Conservation (phyloP, 148 eudicot species). For the Rhododendron ferrugineum region DNA sequence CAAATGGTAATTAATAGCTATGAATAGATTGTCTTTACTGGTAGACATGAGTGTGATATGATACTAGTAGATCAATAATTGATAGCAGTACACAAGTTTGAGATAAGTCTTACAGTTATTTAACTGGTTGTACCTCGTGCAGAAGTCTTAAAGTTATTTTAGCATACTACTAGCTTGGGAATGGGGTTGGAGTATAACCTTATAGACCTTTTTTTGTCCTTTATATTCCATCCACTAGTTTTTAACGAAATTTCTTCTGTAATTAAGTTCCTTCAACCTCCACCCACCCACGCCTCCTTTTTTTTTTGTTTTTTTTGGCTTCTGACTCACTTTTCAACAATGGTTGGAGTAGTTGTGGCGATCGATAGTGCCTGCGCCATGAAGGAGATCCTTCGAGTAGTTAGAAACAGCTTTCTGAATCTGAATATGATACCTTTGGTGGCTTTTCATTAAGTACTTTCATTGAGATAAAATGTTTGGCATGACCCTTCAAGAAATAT, state of each 20-base stretch:
- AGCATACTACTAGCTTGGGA: neutral
- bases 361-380: neutral
- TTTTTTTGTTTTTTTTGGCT: neutral
- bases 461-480: neutral
- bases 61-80: neutral
- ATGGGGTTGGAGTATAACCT: neutral
- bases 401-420: neutral
- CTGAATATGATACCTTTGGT: neutral
- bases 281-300: neutral
- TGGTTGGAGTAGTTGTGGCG: neutral
- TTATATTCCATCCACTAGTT: neutral
- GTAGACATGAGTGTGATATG: neutral
- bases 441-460: neutral
- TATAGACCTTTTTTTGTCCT: neutral
- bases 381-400: neutral
- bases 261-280: neutral
- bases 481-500: neutral
- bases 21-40: neutral
- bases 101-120: neutral
- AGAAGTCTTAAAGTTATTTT: neutral
- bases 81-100: neutral
- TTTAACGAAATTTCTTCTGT: neutral
- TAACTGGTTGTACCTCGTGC: neutral
- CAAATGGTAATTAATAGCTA: neutral
- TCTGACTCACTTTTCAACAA: neutral